Conservation (phyloP, 75 land plant genomes). For the Sequoiadendron giganteum region DNA sequence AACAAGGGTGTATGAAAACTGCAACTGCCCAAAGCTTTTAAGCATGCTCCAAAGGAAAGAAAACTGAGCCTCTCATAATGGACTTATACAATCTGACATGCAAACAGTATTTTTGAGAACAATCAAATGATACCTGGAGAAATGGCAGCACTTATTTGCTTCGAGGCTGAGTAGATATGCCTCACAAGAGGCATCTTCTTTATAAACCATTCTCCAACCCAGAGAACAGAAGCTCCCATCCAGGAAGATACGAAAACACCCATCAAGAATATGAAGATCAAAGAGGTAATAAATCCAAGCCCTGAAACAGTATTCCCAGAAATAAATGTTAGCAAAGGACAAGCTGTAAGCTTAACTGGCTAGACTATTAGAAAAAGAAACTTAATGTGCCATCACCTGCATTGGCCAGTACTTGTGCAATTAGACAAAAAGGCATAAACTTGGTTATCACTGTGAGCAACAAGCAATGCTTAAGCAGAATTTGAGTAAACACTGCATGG, state of each 20-base stretch:
- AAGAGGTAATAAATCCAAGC: constrained; percentile 85
- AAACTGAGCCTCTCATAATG: background rate
- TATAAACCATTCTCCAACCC: constrained; percentile 90
- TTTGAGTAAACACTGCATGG: background rate
- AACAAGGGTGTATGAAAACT: background rate
- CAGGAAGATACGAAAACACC: constrained; percentile 94
- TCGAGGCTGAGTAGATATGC: constrained; percentile 91
- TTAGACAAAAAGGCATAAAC: background rate
- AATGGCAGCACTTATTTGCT: constrained; percentile 92
- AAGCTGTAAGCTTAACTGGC: background rate
- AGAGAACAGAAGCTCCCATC: constrained; percentile 80
- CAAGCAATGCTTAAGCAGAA: background rate
- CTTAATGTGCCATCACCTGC: background rate
- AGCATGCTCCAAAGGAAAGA: background rate
- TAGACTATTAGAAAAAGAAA: background rate
- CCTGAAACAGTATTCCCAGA: constrained; percentile 44
- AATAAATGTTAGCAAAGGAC: background rate
- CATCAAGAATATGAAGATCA: constrained; percentile 82
- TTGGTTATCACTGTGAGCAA: background rate
- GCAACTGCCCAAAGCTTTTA: background rate
- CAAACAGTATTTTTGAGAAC: background rate
- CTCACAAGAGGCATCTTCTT: constrained; percentile 86
- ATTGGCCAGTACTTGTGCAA: background rate
- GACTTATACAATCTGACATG: background rate
- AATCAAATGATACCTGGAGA: constrained; percentile 64